Percentiles rank a stretch among this genome's conserved stretches.
phyloP scores from a whole-genome alignment of 306 rosid species.

The Prosopis cineraria region DNA sequence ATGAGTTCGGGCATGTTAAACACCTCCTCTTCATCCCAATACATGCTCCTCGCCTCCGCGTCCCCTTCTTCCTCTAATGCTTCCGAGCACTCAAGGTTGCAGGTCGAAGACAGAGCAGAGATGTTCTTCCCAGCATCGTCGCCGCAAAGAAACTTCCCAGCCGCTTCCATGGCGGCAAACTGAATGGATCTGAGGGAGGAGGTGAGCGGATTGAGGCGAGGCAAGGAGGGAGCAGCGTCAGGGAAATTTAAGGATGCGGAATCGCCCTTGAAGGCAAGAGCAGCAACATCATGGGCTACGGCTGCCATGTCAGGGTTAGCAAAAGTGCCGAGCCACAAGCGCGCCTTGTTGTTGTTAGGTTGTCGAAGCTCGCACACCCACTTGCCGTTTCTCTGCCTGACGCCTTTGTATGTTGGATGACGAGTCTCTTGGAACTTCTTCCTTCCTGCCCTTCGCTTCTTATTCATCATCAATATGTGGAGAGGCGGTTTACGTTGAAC shows the following conservation, averaged over 20 bases:
- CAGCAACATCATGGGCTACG: not conserved
- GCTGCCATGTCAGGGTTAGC: slow-evolving; percentile 64
- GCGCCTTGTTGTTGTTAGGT: slow-evolving; percentile 51
- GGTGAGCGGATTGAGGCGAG: not conserved
- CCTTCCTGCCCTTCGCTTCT: slow-evolving; percentile 65
- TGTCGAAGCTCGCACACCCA: slow-evolving; percentile 82
- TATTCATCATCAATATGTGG: not conserved
- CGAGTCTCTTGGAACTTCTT: slow-evolving; percentile 80
- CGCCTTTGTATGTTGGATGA: slow-evolving; percentile 73
- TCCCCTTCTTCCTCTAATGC: not conserved
- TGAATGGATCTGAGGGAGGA: slow-evolving; percentile 35
- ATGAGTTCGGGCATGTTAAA: slow-evolving; percentile 46
- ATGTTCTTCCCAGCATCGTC: not conserved
- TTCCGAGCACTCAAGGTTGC: not conserved
- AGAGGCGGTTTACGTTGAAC: not conserved
- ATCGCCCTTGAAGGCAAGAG: slow-evolving; percentile 4
- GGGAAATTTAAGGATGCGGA: slow-evolving; percentile 1
- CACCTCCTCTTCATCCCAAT: slow-evolving; percentile 53
- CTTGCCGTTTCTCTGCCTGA: slow-evolving; percentile 64
- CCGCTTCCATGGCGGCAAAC: slow-evolving; percentile 27
- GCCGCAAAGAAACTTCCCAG: slow-evolving; percentile 2
- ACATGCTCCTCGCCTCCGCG: slow-evolving; percentile 6
- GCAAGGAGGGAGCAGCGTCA: not conserved
- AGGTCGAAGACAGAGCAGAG: not conserved
- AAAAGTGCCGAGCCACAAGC: slow-evolving; percentile 41